phyloP scores from a whole-genome alignment of 2,329 filamentous ascomycete genomes.

The Calonectria pseudoturangicola region DNA sequence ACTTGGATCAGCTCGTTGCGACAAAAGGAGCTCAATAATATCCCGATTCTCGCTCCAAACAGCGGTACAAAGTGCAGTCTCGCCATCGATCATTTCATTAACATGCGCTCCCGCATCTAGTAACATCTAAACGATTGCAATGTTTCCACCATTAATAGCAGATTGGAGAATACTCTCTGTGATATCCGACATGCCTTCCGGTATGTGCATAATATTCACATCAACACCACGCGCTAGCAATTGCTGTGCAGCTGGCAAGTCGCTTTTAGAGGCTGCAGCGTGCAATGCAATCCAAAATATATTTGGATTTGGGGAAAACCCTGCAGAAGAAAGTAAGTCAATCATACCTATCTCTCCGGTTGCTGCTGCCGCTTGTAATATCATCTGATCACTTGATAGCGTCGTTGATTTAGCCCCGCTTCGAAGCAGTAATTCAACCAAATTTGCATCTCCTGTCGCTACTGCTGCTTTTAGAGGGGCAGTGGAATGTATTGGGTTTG shows the following conservation, averaged over 20 bases:
- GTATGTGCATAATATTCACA: not conserved
- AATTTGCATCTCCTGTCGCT: not conserved
- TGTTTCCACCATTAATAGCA: not conserved
- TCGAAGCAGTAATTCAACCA: not conserved
- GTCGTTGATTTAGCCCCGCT: not conserved
- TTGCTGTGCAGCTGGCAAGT: not conserved
- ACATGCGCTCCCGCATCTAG: not conserved
- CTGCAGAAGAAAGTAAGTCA: not conserved
- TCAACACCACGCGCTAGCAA: not conserved
- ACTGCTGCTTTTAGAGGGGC: not conserved
- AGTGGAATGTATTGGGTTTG: not conserved
- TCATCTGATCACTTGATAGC: not conserved
- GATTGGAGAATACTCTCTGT: not conserved
- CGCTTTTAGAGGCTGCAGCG: not conserved
- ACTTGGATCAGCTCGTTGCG: not conserved
- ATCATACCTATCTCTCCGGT: not conserved
- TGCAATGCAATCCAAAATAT: constrained; percentile 4
- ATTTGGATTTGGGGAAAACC: not conserved
- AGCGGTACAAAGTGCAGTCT: not conserved
- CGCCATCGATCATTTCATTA: not conserved
- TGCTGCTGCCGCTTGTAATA: not conserved
- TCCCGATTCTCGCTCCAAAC: not conserved
- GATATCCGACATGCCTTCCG: not conserved
- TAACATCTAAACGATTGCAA: not conserved
- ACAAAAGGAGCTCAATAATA: not conserved